These are phyloP conservation scores for Fusarium oxysporum DNA, from an alignment of 2,329 filamentous ascomycete species.

Conservation along the genomic window DNA sequence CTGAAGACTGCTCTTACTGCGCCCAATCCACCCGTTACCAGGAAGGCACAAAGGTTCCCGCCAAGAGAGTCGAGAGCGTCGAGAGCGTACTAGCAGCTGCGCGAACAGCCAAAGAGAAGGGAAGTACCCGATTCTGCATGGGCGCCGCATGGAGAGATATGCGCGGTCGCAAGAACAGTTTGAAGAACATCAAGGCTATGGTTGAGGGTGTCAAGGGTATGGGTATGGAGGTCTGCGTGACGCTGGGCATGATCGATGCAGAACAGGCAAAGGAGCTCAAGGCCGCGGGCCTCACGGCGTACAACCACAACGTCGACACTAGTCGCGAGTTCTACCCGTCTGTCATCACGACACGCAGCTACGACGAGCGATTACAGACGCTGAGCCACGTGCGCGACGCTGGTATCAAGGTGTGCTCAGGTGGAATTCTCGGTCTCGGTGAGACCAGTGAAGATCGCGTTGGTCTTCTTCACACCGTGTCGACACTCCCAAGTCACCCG, in stretches of 20 bases:
- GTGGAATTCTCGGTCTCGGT: constrained; percentile 87
- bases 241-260: constrained; percentile 89
- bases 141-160: constrained; percentile 95
- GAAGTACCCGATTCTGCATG: constrained; percentile 94
- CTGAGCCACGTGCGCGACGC: constrained; percentile 84
- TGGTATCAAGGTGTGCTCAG: constrained; percentile 90
- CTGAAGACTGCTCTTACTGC: constrained; percentile 93
- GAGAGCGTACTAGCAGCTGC: constrained; percentile 85
- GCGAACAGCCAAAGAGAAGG: constrained; percentile 80
- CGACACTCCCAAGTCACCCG: constrained; percentile 83
- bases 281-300: constrained; percentile 85
- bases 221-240: constrained; percentile 95
- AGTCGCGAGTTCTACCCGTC: constrained; percentile 88
- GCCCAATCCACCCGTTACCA: constrained; percentile 86
- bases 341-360: constrained; percentile 86
- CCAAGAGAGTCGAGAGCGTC: constrained; percentile 82
- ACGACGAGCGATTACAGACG: constrained; percentile 87
- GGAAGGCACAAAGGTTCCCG: constrained; percentile 80
- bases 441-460: constrained; percentile 84
- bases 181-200: constrained; percentile 90
- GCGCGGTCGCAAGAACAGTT: constrained; percentile 85
- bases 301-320: constrained; percentile 96
- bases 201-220: constrained; percentile 81
- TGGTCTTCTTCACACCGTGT: constrained; percentile 84
- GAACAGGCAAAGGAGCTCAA: constrained; percentile 85